Base-by-base conservation (phyloP, 768 basidiomycete genomes). In the Hericium erinaceus region DNA sequence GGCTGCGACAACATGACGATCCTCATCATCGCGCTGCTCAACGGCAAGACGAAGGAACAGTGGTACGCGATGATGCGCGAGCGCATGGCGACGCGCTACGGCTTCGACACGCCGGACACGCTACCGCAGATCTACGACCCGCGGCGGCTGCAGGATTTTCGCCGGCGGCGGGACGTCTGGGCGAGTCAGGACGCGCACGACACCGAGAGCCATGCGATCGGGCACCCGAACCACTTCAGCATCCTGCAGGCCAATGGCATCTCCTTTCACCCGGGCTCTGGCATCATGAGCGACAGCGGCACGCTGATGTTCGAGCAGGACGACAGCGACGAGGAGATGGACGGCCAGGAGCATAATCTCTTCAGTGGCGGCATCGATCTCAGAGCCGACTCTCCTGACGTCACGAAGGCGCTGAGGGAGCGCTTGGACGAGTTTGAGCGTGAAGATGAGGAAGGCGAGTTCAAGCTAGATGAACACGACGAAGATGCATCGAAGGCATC, bases 1-100 rank as follows among this genome's bases (percentile, higher is more conserved):
- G 97, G 97, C 18, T 98, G 95, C 69, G 97, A 99, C 74, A 98
- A 99, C 75, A 99, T 99, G 97, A 99, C 97, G 0, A 76, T 97
- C 52, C 79, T 98, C 64, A 82, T 99, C 54, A 80, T 98, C 57
- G 97, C 92, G 7, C 71, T 99, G 48, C 79, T 95, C 37, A 80
- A 89, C 60, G 95, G 91, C 41, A 83, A 84, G 59, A 89, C 92
- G n/a, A 82, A 86, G 69, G 87, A 90, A 62, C 84, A 94, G 67
- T 98, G 97, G 97, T 89, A 90, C 66, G 69, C 79, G 39, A 98
- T 95, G 95, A 71, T 99, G 58, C 81, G 77, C 49, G 82, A 92
- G 52, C 84, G 95, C 40, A 89, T 95, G 50, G 79, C 91, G 67
- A 78, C 76, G 20, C 76, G 81, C 44, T 79, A 85, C 66, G 93